Percentiles rank a stretch among this genome's conserved stretches.
Conservation (phyloP, 495 filamentous ascomycete species). For the Penicillium paradoxum region DNA sequence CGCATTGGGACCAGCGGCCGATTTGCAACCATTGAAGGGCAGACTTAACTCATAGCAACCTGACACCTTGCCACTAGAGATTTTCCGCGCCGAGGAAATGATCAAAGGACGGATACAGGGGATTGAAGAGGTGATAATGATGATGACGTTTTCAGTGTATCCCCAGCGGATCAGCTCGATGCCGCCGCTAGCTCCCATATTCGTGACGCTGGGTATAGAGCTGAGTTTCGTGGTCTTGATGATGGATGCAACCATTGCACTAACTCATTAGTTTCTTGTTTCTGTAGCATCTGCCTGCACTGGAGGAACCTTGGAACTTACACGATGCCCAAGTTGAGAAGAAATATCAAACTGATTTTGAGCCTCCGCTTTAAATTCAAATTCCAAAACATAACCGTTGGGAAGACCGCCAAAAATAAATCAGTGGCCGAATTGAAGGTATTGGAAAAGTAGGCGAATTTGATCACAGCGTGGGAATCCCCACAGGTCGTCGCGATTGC, state of each 20-base stretch:
- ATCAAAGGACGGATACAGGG: slow-evolving; percentile 33
- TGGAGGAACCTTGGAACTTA: no score
- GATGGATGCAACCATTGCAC: slow-evolving; percentile 39
- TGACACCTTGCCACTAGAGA: slow-evolving; percentile 27
- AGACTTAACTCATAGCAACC: slow-evolving; percentile 32
- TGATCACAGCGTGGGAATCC: slow-evolving; percentile 17
- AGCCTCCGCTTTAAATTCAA: slow-evolving; percentile 36
- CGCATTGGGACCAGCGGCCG: slow-evolving; percentile 10
- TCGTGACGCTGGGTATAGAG: slow-evolving; percentile 30
- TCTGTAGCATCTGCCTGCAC: no score
- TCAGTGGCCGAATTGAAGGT: slow-evolving; percentile 40
- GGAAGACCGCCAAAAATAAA: slow-evolving; percentile 39
- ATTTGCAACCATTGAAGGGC: slow-evolving; percentile 17
- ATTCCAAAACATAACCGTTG: slow-evolving; percentile 42
- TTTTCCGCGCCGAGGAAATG: slow-evolving; percentile 36
- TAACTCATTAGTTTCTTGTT: slow-evolving; percentile 11
- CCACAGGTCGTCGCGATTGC: slow-evolving; percentile 27
- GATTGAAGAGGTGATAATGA: slow-evolving; percentile 34
- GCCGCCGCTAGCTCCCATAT: slow-evolving; percentile 25
- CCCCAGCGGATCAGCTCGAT: slow-evolving; percentile 34
- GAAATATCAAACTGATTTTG: slow-evolving; percentile 35
- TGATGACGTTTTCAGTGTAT: slow-evolving; percentile 31
- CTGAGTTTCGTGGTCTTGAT: slow-evolving; percentile 39
- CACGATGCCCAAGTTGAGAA: slow-evolving; percentile 40
- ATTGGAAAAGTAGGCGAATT: slow-evolving; percentile 34